These are phyloP conservation scores for Paraphoma chrysanthemicola DNA, from an alignment of 2,329 filamentous ascomycete genomes.

Conservation along the genomic window DNA sequence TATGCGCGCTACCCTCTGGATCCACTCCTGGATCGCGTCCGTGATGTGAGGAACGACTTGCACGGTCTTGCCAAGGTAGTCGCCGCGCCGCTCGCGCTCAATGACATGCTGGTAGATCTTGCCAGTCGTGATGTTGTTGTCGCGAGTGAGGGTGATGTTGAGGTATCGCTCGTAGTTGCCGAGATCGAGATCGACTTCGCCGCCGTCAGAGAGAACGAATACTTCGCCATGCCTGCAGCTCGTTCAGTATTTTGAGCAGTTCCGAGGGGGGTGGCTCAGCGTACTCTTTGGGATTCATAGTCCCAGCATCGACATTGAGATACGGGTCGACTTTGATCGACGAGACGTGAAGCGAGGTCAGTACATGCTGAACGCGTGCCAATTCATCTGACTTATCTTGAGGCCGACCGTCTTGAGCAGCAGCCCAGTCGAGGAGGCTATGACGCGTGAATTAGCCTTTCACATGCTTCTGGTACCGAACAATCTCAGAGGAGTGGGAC, in stretches of 20 bases:
- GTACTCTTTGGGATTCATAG: slow-evolving; percentile 71
- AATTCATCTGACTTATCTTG: slow-evolving; percentile 65
- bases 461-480: background rate
- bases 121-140: slow-evolving; percentile 97
- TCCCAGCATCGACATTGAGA: slow-evolving; percentile 78
- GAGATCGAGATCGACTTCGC: slow-evolving; percentile 76
- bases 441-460: slow-evolving; percentile 40
- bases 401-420: slow-evolving; percentile 82
- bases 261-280: slow-evolving; percentile 6
- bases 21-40: slow-evolving; percentile 90
- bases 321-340: slow-evolving; percentile 77
- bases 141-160: slow-evolving; percentile 78
- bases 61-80: slow-evolving; percentile 88
- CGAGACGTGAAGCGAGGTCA: slow-evolving; percentile 61
- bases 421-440: slow-evolving; percentile 74
- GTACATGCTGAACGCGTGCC: slow-evolving; percentile 24
- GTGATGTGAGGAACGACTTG: slow-evolving; percentile 94
- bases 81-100: slow-evolving; percentile 71
- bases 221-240: slow-evolving; percentile 78
- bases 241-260: slow-evolving; percentile 16
- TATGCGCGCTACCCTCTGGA: slow-evolving; percentile 82
- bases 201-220: slow-evolving; percentile 85
- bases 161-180: slow-evolving; percentile 85
- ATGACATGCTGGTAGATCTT: slow-evolving; percentile 95
- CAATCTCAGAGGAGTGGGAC: too few relatives aligned